phyloP scores from a whole-genome alignment of 2,329 filamentous ascomycete genomes.

The Ophiosphaerella narmari region DNA sequence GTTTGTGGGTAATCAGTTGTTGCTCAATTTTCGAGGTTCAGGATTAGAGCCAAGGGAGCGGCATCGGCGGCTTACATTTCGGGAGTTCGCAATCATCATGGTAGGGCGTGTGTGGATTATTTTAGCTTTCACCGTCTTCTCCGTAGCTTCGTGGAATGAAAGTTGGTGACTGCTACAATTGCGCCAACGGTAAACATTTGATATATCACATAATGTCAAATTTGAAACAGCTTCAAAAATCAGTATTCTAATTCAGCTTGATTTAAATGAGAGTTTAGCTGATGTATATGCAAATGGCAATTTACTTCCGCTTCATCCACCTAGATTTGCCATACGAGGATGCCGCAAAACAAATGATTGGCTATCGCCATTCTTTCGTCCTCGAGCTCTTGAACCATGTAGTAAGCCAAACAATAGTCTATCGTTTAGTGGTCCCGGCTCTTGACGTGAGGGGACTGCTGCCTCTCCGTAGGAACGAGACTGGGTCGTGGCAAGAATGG shows the following conservation, averaged over 20 bases:
- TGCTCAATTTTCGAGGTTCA: neutral
- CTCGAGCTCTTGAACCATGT: slow-evolving; percentile 14
- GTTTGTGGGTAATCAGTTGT: neutral
- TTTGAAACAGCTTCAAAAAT: neutral
- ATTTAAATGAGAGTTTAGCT: slow-evolving; percentile 37
- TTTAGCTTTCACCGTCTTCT: neutral
- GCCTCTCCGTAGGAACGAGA: slow-evolving; percentile 44
- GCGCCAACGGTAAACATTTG: neutral
- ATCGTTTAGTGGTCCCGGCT: slow-evolving; percentile 3
- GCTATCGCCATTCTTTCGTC: slow-evolving; percentile 27
- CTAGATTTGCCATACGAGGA: slow-evolving; percentile 26
- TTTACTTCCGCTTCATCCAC: slow-evolving; percentile 27
- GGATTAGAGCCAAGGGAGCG: neutral
- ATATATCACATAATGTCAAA: neutral
- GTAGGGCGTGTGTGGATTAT: neutral
- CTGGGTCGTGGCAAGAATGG: slow-evolving; percentile 45
- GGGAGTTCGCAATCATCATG: neutral
- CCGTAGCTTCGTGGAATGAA: neutral
- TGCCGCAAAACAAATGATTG: slow-evolving; percentile 35
- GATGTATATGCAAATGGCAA: slow-evolving; percentile 25
- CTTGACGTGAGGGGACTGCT: slow-evolving; percentile 24
- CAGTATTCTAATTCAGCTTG: slow-evolving; percentile 32
- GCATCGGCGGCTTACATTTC: neutral
- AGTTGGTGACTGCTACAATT: neutral
- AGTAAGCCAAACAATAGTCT: slow-evolving; percentile 21